Conservation (phyloP, 2,329 filamentous ascomycete species). For the Cryphonectria naterciae region DNA sequence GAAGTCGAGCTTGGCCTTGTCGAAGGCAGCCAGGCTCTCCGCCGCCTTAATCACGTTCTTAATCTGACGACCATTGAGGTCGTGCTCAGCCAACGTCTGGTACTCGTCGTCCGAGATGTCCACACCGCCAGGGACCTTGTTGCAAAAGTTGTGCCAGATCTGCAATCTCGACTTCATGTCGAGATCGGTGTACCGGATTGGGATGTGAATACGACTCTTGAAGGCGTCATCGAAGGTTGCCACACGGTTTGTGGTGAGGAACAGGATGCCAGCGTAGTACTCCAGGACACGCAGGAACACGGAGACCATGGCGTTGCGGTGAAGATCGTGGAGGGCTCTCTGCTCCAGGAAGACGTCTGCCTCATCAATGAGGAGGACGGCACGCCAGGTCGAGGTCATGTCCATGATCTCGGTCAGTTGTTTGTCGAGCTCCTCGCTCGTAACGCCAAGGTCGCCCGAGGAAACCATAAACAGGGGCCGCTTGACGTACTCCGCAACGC, state of each 20-base stretch:
- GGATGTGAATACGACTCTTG: slow-evolving; percentile 43
- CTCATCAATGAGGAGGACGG: slow-evolving; percentile 35
- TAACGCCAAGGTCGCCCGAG: slow-evolving; percentile 33
- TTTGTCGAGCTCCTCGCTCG: slow-evolving; percentile 23
- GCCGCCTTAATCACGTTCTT: slow-evolving; percentile 37
- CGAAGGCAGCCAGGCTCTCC: slow-evolving; percentile 40
- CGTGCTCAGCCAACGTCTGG: slow-evolving; percentile 29
- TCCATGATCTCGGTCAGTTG: slow-evolving; percentile 26
- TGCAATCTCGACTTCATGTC: slow-evolving; percentile 18
- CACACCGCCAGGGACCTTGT: slow-evolving; percentile 30
- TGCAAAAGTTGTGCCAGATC: slow-evolving; percentile 32
- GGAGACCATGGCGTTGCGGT: slow-evolving; percentile 29
- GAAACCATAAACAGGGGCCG: slow-evolving; percentile 42
- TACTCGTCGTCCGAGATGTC: slow-evolving; percentile 34
- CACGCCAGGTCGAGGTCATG: slow-evolving; percentile 31
- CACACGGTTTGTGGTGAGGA: slow-evolving; percentile 49
- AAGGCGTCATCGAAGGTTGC: slow-evolving; percentile 47
- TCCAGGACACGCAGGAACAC: slow-evolving; percentile 37
- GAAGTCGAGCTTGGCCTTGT: slow-evolving; percentile 35
- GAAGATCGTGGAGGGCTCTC: slow-evolving; percentile 28
- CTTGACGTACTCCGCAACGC: slow-evolving; percentile 40
- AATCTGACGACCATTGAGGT: slow-evolving; percentile 37
- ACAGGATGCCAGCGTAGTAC: slow-evolving; percentile 44
- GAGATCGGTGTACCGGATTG: slow-evolving; percentile 38
- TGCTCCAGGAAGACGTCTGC: slow-evolving; percentile 33